Evolutionary conservation across 2,329 filamentous ascomycete genomes (phyloP), one percentile per base, ranked within the genome.

Genomic region (Pseudogymnoascus sp.): DNA sequence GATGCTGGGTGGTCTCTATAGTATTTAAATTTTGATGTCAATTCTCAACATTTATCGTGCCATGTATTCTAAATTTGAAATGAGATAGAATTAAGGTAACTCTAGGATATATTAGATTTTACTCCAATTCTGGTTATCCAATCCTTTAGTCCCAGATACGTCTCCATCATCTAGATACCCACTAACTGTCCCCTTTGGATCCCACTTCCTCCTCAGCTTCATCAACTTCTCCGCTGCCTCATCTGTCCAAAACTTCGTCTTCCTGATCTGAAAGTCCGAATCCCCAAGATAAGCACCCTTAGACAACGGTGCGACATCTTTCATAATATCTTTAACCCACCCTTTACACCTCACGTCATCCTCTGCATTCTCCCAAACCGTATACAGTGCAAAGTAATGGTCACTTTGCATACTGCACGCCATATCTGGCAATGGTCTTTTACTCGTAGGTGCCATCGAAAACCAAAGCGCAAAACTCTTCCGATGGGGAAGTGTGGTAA

Each of bases 231-330:
- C 68, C 1, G 73, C 79, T 38, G 78, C 72, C 59, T 77, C 73
- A 4, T 76, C 73, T 3, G 72, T 71, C 82, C 82, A 84, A 69
- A 79, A 84, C 65, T 71, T 76, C 0, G 79, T 78, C 65, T 70
- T 71, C 5, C 80, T 74, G 9, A 73, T 69, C 68, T 79, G 79
- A 65, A 84, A 83, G 68, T 84, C 82, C 0, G 79, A 74, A 66
- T 84, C 82, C 8, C 82, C 82, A 1, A 84, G 71, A 66, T 84
- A 84, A n/a, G 79, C 77, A 1, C 82, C 82, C 1, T 75, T 77
- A 4, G 75, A 74, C 47, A 79, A 71, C 26, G 66, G 67, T 67
- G 79, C 76, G 1, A 81, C 72, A 6, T 69, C 68, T 1, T 62
- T 66, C 73, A 82, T 78, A 1, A 77, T 68, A 23, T 74, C 66